Conservation (phyloP, 441 rosid genomes). For the Lepidium campestre region DNA sequence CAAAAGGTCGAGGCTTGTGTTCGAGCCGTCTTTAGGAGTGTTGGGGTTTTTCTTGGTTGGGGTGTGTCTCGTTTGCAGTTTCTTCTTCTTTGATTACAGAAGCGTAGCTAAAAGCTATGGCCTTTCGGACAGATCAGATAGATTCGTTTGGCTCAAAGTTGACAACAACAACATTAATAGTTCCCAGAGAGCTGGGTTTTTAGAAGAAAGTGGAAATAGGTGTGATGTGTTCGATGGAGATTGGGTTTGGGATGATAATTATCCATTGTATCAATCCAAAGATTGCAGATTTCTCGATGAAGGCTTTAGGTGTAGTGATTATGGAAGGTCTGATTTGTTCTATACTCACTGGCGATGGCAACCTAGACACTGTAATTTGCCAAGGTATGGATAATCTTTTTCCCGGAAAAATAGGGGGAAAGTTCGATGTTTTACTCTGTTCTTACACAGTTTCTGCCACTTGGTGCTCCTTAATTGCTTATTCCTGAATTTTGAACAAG, state of each 20-base stretch:
- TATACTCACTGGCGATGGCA: conserved; percentile 98
- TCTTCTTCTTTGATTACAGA: conserved; percentile 70
- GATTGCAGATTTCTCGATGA: conserved; percentile 74
- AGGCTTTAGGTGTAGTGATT: conserved; percentile 83
- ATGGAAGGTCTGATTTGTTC: conserved; percentile 83
- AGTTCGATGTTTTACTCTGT: neutral
- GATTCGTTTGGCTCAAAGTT: conserved; percentile 52
- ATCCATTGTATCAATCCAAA: conserved; percentile 77
- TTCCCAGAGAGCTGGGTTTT: conserved; percentile 43
- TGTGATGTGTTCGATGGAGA: conserved; percentile 92
- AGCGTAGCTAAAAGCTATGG: conserved; percentile 38
- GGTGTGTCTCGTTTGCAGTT: conserved; percentile 48
- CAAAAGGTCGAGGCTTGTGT: conserved; percentile 50
- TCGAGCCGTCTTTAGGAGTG: conserved; percentile 68
- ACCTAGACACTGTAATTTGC: conserved; percentile 74
- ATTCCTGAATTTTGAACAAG: neutral
- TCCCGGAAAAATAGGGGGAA: neutral
- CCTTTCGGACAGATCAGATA: conserved; percentile 41
- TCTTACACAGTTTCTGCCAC: conserved; percentile 15
- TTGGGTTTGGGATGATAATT: conserved; percentile 90
- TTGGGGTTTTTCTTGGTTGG: conserved; percentile 62
- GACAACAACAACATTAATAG: neutral
- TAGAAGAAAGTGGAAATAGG: conserved; percentile 41
- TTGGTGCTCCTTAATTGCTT: neutral
- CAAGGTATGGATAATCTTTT: conserved; percentile 41